Evolutionary conservation across 2,329 filamentous ascomycete genomes (phyloP), one percentile per base, ranked within the genome.

Genomic region (Polychaeton citri): DNA sequence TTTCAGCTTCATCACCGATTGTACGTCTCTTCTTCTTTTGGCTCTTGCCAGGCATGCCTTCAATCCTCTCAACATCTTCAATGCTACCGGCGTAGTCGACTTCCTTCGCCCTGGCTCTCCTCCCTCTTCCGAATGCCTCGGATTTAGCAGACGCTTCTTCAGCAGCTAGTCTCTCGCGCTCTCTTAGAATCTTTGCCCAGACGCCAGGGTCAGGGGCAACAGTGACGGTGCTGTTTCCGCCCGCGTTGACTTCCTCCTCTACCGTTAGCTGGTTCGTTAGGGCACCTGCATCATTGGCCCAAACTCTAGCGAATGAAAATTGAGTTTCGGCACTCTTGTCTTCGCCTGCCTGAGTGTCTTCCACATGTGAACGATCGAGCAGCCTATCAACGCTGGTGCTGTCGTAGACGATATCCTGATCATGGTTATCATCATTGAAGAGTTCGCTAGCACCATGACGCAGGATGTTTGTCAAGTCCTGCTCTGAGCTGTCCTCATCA

Each of bases 241-340:
- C 30, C n/a, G 42, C 44, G 20, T 45, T 17, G 5, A 64, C 61
- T 17, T 68, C 65, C 31, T 73, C 66, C 24, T 28, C 24, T 12
- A 28, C 15, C 15, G 24, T 3, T 10, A 28, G 24, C 12, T 28
- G 12, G 7, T 28, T 15, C 15, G 12, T 28, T 16, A 81, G 54
- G 17, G 74, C 69, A 13, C 81, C 78, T 33, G 78, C 71, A 21
- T 92, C 81, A 49, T 93, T 92, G 3, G 80, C 81, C 90, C 90
- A 98, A 2, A 98, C 80, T 31, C 84, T 75, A 26, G 88, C 88
- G 58, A 90, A 84, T 4, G 81, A 84, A 56, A 95, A 98, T 38
- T 87, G 81, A 0, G 76, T 79, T 53, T 92, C 82, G 1, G 77
- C 75, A 1, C 73, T 72, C 32, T 70, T 66, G 33, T 85, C 76